Evolutionary conservation across 208 protist genomes (phyloP), one percentile per base, ranked within the genome.

Genomic region (Crithidia fasciculata): DNA sequence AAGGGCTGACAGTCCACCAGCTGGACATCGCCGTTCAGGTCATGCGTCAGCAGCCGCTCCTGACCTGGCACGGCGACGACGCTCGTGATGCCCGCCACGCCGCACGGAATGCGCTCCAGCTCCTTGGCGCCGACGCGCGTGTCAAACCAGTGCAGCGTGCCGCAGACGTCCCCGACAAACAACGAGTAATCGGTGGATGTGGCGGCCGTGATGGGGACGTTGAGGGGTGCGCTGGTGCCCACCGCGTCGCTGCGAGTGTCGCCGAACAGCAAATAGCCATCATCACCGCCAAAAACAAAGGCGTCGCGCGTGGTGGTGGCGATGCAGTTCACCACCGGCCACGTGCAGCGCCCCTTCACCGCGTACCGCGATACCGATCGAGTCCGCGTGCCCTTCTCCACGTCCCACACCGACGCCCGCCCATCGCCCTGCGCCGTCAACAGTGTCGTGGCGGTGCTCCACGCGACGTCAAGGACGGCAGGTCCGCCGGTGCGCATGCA

Each of bases 321-420:
- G 16, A 96, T 64, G 41, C 85, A 77, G 64, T 96, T 96, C n/a
- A 95, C 52, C 5, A 96, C 92, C 5, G 92, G 88, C 88, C 89
- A 96, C 44, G 80, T 63, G 10, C 58, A 72, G n/a, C 82, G 83
- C 13, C 76, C 78, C 47, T 58, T 65, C 39, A 81, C 76, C n/a
- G 77, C 60, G 18, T 69, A 74, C 3, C 89, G 83, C 19, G 74
- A 86, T 10, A 85, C 47, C 2, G 77, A 81, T 0, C 75, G 55
- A 60, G 73, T n/a, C 49, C 55, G 59, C 52, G 63, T 58, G 8
- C 83, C 87, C 8, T 67, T 80, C 69, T 91, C 85, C n/a, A 94
- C 72, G 65, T 96, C 74, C 85, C 87, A 94, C 19, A 96, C 54
- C 2, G 69, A 78, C 13, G 91, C 81, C 3, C 59, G 80, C 3